Evolutionary conservation across 1,284 basidiomycete species (phyloP), one percentile per base, ranked within the genome.

Genomic region (Cryptococcus maquisensis): DNA sequence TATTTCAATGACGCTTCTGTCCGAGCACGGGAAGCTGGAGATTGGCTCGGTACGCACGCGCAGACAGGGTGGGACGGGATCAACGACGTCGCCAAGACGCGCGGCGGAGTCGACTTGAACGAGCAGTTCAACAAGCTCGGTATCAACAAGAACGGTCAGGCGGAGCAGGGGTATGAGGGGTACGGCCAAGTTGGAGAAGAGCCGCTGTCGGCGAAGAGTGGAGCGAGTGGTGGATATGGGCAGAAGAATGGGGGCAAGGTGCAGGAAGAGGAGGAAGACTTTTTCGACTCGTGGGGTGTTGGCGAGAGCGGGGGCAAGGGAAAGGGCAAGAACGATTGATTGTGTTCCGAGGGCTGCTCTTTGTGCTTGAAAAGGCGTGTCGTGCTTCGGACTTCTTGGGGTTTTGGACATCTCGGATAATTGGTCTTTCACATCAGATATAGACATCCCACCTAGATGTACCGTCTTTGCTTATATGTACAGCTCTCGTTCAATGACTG

Each of bases 61-160:
- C 56, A 58, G 16, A 73, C 75, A 56, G 72, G 75, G 0, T 75
- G 72, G 71, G 65, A 62, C 5, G 61, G 59, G 18, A 50, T 75
- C 35, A 76, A 75, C 51, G 67, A 72, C 10, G 63, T 74, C 3
- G 74, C 75, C 2, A 70, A 69, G 50, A 55, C 63, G 4, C 56
- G 64, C 23, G 72, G 70, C 0, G 76, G 74, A 6, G 60, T 76
- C 13, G 76, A 77, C 50, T 55, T 77, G 32, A 72, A 74, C 51
- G 72, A 72, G 45, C 67, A 73, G 50, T 55, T 77, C 20, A 69
- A 68, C 9, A 69, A 67, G 40, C 57, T 77, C 16, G 70, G 71
- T 9, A 16, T 74, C 21, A 61, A 59, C 1, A 54, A 50, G 15
- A 49, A 21, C 36, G 63, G 21, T 44, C 56, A 43, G 38, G 55